Evolutionary conservation across 2,329 filamentous ascomycete species (phyloP).

Genomic region (Metarhizium sp.): DNA sequence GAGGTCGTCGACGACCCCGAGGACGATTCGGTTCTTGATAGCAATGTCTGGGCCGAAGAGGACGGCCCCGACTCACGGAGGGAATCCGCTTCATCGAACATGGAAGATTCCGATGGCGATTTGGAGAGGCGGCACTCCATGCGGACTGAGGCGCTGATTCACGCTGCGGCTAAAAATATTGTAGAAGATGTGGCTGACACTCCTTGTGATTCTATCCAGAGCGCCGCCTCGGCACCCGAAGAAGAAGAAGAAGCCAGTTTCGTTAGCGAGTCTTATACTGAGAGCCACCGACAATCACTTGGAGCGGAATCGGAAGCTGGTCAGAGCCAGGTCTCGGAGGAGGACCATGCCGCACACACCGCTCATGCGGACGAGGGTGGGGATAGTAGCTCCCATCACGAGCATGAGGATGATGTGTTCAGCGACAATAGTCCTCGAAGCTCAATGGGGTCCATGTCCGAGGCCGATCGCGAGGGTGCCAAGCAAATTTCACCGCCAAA

Average conservation of each 20-base stretch:
- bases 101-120: conserved; percentile 8
- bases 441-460: conserved; percentile 42
- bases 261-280: conserved; percentile 14
- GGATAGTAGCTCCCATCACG: conserved; percentile 41
- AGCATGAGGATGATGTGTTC: conserved; percentile 48
- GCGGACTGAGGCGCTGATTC: conserved; percentile 42
- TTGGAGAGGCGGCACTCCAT: conserved; percentile 29
- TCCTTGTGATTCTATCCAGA: conserved; percentile 16
- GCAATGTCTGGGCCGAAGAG: not conserved
- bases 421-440: conserved; percentile 48
- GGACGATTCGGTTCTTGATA: not conserved
- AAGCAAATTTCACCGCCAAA: conserved; percentile 18
- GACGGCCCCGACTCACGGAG: conserved; percentile 2
- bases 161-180: conserved; percentile 41
- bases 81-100: conserved; percentile 14
- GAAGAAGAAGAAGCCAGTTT: conserved; percentile 12
- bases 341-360: conserved; percentile 9
- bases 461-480: conserved; percentile 24
- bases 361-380: conserved; percentile 18
- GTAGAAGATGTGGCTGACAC: conserved; percentile 28
- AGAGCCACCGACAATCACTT: conserved; percentile 13
- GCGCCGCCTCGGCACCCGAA: conserved; percentile 5
- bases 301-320: conserved; percentile 13
- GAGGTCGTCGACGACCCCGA: conserved; percentile 3
- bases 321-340: conserved; percentile 10